Conservation (phyloP, 345 rosid genomes). For the Laguncularia racemosa region DNA sequence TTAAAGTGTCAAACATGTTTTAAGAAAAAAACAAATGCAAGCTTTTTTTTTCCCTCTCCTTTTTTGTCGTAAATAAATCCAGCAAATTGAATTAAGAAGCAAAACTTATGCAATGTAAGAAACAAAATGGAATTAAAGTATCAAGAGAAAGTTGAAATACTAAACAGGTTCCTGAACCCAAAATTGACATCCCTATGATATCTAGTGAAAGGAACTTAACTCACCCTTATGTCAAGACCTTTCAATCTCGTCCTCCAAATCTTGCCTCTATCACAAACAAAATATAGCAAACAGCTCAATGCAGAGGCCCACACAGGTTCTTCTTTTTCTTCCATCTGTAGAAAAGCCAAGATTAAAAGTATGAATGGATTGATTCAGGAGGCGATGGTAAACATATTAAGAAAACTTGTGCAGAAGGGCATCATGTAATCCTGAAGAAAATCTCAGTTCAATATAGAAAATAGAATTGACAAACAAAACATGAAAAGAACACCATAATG, state of each 20-base stretch:
- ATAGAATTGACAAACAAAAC: too few relatives aligned
- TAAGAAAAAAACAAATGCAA: too few relatives aligned
- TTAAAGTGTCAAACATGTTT: too few relatives aligned
- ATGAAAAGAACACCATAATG: too few relatives aligned
- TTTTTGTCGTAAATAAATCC: too few relatives aligned
- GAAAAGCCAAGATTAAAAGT: constrained; percentile 8
- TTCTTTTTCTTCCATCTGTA: constrained; percentile 77
- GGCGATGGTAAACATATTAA: neutral
- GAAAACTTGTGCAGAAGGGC: neutral
- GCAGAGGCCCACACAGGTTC: constrained; percentile 98
- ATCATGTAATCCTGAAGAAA: too few relatives aligned
- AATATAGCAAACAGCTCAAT: constrained; percentile 91
- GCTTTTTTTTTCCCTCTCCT: too few relatives aligned
- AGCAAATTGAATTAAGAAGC: too few relatives aligned
- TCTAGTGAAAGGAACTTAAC: constrained; percentile 13
- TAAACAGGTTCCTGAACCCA: neutral
- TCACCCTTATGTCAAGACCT: constrained; percentile 98
- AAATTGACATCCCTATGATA: neutral
- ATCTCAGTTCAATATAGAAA: too few relatives aligned
- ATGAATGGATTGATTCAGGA: neutral
- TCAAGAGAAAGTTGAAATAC: too few relatives aligned
- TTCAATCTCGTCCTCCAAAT: constrained; percentile 65
- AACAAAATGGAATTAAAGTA: too few relatives aligned
- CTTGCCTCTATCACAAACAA: constrained; percentile 86
- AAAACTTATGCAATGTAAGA: too few relatives aligned